phyloP scores from a whole-genome alignment of 306 rosid genomes.

The Vicia sativa region DNA sequence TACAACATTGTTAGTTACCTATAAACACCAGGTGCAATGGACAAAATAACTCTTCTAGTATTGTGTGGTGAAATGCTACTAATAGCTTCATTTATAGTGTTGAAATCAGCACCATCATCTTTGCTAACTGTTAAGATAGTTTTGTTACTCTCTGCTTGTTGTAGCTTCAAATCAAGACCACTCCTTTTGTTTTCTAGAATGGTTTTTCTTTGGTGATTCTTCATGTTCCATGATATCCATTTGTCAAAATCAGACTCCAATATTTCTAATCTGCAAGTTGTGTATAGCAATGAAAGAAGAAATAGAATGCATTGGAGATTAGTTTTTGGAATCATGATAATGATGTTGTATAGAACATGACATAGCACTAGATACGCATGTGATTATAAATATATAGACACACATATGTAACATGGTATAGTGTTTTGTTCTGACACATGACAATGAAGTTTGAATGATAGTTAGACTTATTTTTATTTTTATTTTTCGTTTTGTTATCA shows the following conservation, averaged over 20 bases:
- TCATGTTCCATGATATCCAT: constrained; percentile 63
- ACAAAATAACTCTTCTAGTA: constrained; percentile 51
- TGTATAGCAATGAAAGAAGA: constrained; percentile 32
- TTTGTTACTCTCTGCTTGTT: constrained; percentile 56
- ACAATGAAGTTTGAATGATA: neutral
- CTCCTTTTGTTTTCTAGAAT: constrained; percentile 26
- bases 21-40: constrained; percentile 59
- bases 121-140: constrained; percentile 51
- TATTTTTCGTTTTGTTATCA: neutral
- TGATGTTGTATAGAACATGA: neutral
- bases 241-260: constrained; percentile 40
- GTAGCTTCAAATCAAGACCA: constrained; percentile 46
- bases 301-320: constrained; percentile 34
- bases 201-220: constrained; percentile 37
- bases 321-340: constrained; percentile 48
- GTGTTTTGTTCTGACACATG: neutral
- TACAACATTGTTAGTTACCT: constrained; percentile 35
- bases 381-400: neutral
- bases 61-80: constrained; percentile 53
- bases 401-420: neutral
- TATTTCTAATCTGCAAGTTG: constrained; percentile 25
- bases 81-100: constrained; percentile 60
- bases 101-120: constrained; percentile 55
- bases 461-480: neutral
- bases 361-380: neutral